A percentile compares a stretch with the other conserved stretches of the same genome.
phyloP scores from a whole-genome alignment of 345 rosid species.

The Carallia pectinifolia region DNA sequence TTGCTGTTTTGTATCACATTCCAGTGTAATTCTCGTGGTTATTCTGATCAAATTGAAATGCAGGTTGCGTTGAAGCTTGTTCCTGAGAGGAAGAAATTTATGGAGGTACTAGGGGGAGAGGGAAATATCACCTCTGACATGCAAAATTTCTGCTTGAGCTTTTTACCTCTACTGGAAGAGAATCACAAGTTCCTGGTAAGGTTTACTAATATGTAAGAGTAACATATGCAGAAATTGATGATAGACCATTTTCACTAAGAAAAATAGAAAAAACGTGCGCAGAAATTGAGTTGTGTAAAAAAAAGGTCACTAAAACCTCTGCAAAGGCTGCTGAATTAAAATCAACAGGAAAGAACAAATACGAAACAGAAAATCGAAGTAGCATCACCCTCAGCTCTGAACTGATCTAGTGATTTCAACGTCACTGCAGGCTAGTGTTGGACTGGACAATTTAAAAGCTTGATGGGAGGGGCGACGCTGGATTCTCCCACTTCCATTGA shows the following conservation, averaged over 20 bases:
- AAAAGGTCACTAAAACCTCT: too few species aligned
- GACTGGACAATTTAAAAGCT: slow-evolving; percentile 22
- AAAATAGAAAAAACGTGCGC: too few species aligned
- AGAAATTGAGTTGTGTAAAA: too few species aligned
- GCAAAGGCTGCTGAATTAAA: too few species aligned
- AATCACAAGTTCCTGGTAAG: slow-evolving; percentile 25
- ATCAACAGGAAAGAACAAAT: too few species aligned
- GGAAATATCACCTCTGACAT: slow-evolving; percentile 16
- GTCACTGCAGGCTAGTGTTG: slow-evolving; percentile 25
- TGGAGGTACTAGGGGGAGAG: slow-evolving; percentile 15
- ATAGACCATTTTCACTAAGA: too few species aligned
- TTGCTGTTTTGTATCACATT: not conserved
- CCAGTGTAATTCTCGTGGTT: too few species aligned
- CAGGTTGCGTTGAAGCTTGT: slow-evolving; percentile 30
- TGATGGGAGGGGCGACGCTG: not conserved
- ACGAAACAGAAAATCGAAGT: too few species aligned
- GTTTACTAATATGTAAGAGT: not conserved
- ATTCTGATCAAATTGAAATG: not conserved
- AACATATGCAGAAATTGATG: too few species aligned
- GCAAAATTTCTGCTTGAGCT: slow-evolving; percentile 16
- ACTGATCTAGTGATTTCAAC: not conserved
- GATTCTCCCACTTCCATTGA: too few species aligned
- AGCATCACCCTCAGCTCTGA: too few species aligned
- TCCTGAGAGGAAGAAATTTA: slow-evolving; percentile 27
- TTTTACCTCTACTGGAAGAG: slow-evolving; percentile 21